Evolutionary conservation across 2,329 filamentous ascomycete species (phyloP), one percentile per base, ranked within the genome.

Genomic region (Huntiella moniliformis): DNA sequence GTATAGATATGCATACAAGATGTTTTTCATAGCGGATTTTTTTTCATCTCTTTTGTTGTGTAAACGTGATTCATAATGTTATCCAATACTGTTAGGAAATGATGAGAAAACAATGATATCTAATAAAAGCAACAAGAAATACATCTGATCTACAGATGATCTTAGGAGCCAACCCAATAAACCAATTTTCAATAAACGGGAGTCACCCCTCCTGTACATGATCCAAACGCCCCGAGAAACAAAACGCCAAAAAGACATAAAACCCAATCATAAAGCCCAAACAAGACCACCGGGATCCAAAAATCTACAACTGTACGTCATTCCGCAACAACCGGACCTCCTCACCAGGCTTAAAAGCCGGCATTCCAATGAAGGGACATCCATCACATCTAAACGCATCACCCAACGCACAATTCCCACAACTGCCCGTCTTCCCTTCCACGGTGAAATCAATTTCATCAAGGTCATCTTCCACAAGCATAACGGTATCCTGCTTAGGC

Each of bases 331-430:
- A 67, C 57, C 78, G 73, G 43, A 96, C 86, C 65, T 96, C 86
- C 67, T 98, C 87, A 12, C 91, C 91, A 3, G 86, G 86, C 68
- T 95, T 94, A 69, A 98, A 98, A 4, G 91, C 82, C 11, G 91
- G 91, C 54, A 98, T 70, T 4, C 87, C 87, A 55, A 93, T 82
- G 58, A 91, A 94, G 1, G 87, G 87, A 56, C 70, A 74, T 18
- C 68, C 75, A 42, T 76, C 76, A 58, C 80, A 84, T 36, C 80
- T 68, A 65, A 86, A 86, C 3, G 91, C 88, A 61, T 96, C 88
- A 43, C 91, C 91, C 12, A 98, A 70, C 22, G 86, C 81, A 62
- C 91, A 96, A 63, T 88, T 95, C 22, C 85, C 85, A 61, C 91
- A 98, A 13, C 83, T 92, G 46, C 91, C 88, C 4, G 88, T 83